Evolutionary conservation across 169 alveolate species (phyloP).

Genomic region (Theileria parva): DNA sequence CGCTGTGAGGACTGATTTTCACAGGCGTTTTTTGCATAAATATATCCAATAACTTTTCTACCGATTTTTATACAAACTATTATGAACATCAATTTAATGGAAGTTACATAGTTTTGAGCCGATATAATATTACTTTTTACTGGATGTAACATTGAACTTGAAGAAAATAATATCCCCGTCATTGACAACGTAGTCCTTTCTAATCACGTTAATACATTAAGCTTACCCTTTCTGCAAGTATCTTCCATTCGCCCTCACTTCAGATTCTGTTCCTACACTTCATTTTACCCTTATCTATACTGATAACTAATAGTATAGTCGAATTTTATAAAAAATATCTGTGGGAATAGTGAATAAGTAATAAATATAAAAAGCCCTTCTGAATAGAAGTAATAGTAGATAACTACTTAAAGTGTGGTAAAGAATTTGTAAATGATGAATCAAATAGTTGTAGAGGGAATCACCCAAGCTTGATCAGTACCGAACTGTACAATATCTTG

Average conservation of each 20-base stretch:
- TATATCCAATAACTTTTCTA: slow-evolving; percentile 64
- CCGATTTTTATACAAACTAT: neutral
- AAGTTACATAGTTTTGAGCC: neutral
- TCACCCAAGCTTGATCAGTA: neutral
- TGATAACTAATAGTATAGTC: neutral
- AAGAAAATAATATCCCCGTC: slow-evolving; percentile 97
- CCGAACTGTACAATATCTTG: slow-evolving; percentile 86
- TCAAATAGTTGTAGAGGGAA: too few species aligned
- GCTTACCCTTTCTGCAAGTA: slow-evolving; percentile 87
- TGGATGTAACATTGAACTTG: slow-evolving; percentile 95
- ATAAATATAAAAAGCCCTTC: neutral
- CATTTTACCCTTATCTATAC: neutral
- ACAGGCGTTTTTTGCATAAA: slow-evolving; percentile 86
- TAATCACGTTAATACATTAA: neutral
- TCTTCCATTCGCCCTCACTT: slow-evolving; percentile 91
- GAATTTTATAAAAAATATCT: too few species aligned
- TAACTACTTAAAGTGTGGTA: too few species aligned
- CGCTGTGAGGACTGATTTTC: slow-evolving; percentile 92
- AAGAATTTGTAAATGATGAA: too few species aligned
- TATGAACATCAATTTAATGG: neutral
- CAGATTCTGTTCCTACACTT: slow-evolving; percentile 74
- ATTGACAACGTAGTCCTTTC: slow-evolving; percentile 93
- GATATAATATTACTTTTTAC: slow-evolving; percentile 39
- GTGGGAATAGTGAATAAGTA: too few species aligned
- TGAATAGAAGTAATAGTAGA: too few species aligned